Conservation (phyloP, 306 rosid genomes). For the Trifolium repens region DNA sequence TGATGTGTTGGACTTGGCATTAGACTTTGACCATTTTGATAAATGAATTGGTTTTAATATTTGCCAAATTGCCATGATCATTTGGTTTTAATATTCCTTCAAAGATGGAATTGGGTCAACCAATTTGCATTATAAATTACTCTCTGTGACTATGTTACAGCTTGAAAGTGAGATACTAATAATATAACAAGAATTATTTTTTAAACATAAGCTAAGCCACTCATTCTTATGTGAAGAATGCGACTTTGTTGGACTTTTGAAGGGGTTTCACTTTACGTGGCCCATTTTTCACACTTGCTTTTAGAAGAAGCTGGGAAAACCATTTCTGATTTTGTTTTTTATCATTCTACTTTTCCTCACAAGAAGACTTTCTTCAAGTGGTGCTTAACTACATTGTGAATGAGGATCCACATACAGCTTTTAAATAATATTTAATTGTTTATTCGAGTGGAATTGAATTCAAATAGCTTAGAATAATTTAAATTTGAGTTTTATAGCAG, state of each 20-base stretch:
- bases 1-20: conserved; percentile 38
- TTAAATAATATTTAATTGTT: too few species aligned
- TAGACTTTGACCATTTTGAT: conserved; percentile 46
- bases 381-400: background rate
- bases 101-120: conserved; percentile 50
- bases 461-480: too few species aligned
- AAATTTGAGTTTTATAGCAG: background rate
- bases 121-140: conserved; percentile 29
- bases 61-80: conserved; percentile 17
- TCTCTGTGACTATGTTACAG: background rate
- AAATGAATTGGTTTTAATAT: conserved; percentile 32
- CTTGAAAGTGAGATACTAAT: background rate
- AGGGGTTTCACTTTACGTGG: conserved; percentile 38
- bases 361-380: conserved; percentile 19
- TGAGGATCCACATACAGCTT: background rate
- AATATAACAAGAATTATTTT: too few species aligned
- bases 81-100: conserved; percentile 35
- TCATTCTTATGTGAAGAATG: conserved; percentile 39
- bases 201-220: too few species aligned
- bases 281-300: conserved; percentile 46
- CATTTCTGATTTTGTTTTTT: conserved; percentile 4
- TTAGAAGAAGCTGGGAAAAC: conserved; percentile 31
- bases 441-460: too few species aligned
- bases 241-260: conserved; percentile 37
- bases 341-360: conserved; percentile 28